These are phyloP conservation scores for Platanthera zijinensis DNA, from an alignment of 106 monocot genomes.

Conservation along the genomic window DNA sequence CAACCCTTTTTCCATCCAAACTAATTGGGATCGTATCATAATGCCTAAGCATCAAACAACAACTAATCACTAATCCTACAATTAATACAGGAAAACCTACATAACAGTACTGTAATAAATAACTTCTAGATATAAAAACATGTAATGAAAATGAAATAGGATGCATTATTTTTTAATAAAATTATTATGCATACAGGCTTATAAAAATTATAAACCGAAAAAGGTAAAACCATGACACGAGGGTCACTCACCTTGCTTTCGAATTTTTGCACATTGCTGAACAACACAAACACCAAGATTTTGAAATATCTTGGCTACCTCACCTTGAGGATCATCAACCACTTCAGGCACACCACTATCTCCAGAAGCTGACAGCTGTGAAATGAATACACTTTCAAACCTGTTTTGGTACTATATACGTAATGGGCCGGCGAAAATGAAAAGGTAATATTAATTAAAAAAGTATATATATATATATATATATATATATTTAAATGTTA, in stretches of 20 bases:
- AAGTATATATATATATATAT: too few relatives aligned
- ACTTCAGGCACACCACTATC: conserved; percentile 93
- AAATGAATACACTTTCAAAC: conserved; percentile 8
- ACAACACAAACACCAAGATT: conserved; percentile 95
- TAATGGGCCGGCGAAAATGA: too few relatives aligned
- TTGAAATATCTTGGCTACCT: conserved; percentile 85
- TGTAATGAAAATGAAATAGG: neutral
- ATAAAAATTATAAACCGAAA: neutral
- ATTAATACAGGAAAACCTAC: too few relatives aligned
- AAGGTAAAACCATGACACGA: neutral
- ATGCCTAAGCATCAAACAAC: too few relatives aligned
- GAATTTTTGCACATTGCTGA: conserved; percentile 96
- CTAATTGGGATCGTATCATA: too few relatives aligned
- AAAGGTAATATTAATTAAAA: too few relatives aligned
- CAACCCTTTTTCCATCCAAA: too few relatives aligned
- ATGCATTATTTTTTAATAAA: neutral
- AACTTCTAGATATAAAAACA: neutral
- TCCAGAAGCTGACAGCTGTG: conserved; percentile 83
- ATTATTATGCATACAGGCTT: neutral
- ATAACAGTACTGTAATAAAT: neutral
- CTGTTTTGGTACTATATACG: neutral
- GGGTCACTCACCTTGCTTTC: conserved; percentile 63
- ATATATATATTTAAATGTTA: too few relatives aligned
- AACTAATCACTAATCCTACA: too few relatives aligned
- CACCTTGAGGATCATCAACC: conserved; percentile 77